These are phyloP conservation scores for Diplodia intermedia DNA, from an alignment of 2,329 filamentous ascomycete genomes.

Conservation along the genomic window DNA sequence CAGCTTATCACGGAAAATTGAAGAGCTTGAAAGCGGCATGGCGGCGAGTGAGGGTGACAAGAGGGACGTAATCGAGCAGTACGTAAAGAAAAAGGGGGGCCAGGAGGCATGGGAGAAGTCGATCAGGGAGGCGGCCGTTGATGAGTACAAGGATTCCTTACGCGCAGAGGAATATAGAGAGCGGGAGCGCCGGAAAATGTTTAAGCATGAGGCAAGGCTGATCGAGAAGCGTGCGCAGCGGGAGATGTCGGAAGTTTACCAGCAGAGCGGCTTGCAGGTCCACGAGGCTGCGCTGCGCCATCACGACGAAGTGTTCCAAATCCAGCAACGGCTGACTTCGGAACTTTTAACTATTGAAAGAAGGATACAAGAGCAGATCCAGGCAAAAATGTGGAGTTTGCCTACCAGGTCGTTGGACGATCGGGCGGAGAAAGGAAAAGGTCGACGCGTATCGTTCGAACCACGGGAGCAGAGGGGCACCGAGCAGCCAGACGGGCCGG, in stretches of 20 bases:
- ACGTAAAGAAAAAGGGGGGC: not conserved
- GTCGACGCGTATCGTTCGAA: not conserved
- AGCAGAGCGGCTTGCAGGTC: constrained; percentile 7
- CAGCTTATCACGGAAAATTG: not conserved
- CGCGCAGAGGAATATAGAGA: not conserved
- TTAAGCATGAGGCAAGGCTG: constrained; percentile 1
- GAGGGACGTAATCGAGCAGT: not conserved
- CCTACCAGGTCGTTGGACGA: not conserved
- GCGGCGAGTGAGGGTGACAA: not conserved
- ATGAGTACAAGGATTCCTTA: not conserved
- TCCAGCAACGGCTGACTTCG: constrained; percentile 7
- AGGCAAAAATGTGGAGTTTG: not conserved
- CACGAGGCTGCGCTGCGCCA: constrained; percentile 4
- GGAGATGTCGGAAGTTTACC: constrained; percentile 15
- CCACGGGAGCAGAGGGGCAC: not conserved
- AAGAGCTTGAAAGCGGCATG: not conserved
- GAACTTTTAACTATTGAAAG: constrained; percentile 1
- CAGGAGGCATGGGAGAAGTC: not conserved
- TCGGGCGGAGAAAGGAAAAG: not conserved
- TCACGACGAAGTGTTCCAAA: constrained; percentile 11
- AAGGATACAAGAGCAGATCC: constrained; percentile 11
- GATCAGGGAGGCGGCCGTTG: constrained; percentile 2
- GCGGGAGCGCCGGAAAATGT: not conserved
- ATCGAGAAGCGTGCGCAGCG: constrained; percentile 10
- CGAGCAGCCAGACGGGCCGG: not conserved